These are phyloP conservation scores for Calocybe gangraenosa DNA, from an alignment of 768 basidiomycete genomes.

Conservation along the genomic window DNA sequence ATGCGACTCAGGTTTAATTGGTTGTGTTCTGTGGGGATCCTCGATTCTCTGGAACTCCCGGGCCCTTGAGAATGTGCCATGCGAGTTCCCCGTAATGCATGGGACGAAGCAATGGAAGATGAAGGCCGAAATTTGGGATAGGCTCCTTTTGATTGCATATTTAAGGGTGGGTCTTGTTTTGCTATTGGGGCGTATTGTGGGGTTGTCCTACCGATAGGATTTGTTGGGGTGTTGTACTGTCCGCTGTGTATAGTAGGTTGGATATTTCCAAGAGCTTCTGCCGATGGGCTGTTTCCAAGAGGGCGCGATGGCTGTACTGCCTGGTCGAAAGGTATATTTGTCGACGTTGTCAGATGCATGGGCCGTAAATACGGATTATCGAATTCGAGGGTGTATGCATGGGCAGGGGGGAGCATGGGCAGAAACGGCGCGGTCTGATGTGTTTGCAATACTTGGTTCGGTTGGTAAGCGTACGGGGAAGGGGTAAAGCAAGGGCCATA, in stretches of 20 bases:
- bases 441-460: constrained; percentile 3
- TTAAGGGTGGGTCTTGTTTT: constrained; percentile 7
- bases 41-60: constrained; percentile 5
- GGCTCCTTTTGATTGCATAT: neutral
- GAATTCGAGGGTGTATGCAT: constrained; percentile 15
- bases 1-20: constrained; percentile 66
- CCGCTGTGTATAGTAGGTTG: constrained; percentile 1
- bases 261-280: constrained; percentile 9
- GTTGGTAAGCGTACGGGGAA: constrained; percentile 15
- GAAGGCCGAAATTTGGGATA: neutral
- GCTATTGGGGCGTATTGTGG: too few relatives aligned
- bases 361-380: constrained; percentile 13
- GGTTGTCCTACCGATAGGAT: too few relatives aligned
- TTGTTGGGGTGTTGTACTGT: neutral
- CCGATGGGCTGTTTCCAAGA: constrained; percentile 7
- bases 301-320: constrained; percentile 18
- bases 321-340: constrained; percentile 21
- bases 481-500: constrained; percentile 16
- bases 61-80: constrained; percentile 2
- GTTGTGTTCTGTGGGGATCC: constrained; percentile 29
- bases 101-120: neutral
- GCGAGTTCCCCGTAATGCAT: constrained; percentile 3
- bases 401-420: constrained; percentile 6
- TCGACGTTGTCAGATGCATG: constrained; percentile 4
- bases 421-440: constrained; percentile 5